Evolutionary conservation across 23 red algal genomes (phyloP), one percentile per base, ranked within the genome.

Genomic region (Chondrus crispus): DNA sequence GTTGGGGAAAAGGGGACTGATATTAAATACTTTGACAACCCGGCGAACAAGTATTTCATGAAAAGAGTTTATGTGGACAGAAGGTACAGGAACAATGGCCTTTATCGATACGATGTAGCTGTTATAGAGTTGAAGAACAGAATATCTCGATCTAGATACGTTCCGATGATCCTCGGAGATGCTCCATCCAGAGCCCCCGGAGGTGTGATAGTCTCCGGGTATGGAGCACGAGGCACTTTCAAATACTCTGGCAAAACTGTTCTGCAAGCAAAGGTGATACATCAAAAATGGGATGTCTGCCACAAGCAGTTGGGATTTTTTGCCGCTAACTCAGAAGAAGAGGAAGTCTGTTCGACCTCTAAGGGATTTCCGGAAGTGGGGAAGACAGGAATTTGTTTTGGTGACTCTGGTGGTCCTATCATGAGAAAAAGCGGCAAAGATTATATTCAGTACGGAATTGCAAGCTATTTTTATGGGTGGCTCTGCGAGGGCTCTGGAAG

Each of bases 381-480:
- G 6, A 47, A 49, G 26, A 87, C 66, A 39, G 84, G 66, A 8
- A 87, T 66, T 22, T 87, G 84, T 47, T 87, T 87, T 38, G 66
- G 84, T 3, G 84, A 87, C 20, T 87, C 84, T 26, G 84, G 84
- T 18, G 84, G 84, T 0, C 84, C 84, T 3, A 72, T 87, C 18
- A 39, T 74, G 62, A 38, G 39, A 19, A 63, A 68, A 3, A 68
- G 51, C 2, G 36, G 24, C 45, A 66, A 47, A 6, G 19, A 53
- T 7, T 87, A 40, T 49, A 43, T 70, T 7, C 84, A 87, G 66
- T 19, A 73, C 2, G 84, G 84, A 33, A 73, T 87, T n/a, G 74
- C 84, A n/a, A 87, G 84, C 46, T 87, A 55, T 47, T 75, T 87
- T 28, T 30, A 54, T 3, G 84, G 84, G n/a, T 62, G 74, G 12